Base-by-base conservation (phyloP, 805 yeast genomes). In the Priceomyces melissophilus region DNA sequence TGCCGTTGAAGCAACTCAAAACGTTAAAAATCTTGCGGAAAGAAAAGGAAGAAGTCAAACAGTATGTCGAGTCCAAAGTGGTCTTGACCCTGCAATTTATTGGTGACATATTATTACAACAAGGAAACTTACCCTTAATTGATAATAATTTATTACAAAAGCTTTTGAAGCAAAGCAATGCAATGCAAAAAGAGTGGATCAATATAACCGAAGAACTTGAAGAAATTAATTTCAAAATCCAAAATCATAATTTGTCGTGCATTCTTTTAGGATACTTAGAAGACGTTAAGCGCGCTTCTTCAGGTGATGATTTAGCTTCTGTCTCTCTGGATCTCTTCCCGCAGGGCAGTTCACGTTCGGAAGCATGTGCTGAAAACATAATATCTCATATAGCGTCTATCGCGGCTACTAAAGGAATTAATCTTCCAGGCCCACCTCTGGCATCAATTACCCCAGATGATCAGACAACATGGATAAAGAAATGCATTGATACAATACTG, bases 211-310 rank as follows among this genome's bases (percentile, higher is more conserved):
- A 50, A 10, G 72, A 67, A 32, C 50, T 68, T 32, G 65, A 60
- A 10, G 45, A 42, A 2, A 53, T 67, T 32, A 50, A 48, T 8
- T 35, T 50, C 10, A 50, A 49, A 35, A 50, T 73, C 38, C 61
- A 57, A 40, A 63, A 65, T 45, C 80, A 75, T 48, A 68, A 73
- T 41, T 48, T 71, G 38, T 63, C 75, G 0, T 67, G 75, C 26
- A 61, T 72, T 35, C 69, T 69, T 11, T 55, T 74, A 45, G 79
- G 80, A 2, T 73, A 73, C 49, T 63, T 73, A 12, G 76, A 73
- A 45, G 74, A 68, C 50, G 61, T 69, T 10, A 60, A 57, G 43
- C 43, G 63, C 10, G 51, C 62, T 15, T 41, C 50, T 11, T 37
- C 37, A 11, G 30, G 26, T 7, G 30, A 35, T 13, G n/a, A 27